Evolutionary conservation across 768 basidiomycete genomes (phyloP).

Genomic region (Suillus variegatus): DNA sequence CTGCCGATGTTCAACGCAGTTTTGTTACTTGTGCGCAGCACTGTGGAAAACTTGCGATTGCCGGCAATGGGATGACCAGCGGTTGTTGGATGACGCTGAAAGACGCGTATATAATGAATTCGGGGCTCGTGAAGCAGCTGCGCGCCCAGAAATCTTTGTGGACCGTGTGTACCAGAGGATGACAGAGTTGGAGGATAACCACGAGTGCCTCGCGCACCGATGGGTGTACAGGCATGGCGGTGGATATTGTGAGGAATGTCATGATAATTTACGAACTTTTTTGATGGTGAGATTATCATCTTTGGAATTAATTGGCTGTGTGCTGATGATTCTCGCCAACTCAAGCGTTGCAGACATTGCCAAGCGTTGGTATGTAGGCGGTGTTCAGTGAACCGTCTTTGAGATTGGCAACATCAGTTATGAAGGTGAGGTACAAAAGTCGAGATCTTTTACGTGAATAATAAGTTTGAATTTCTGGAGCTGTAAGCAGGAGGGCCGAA

Average conservation of each 20-base stretch:
- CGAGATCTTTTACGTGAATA: background rate
- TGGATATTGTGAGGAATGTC: slow-evolving; percentile 50
- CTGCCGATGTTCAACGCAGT: slow-evolving; percentile 49
- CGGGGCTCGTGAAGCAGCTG: slow-evolving; percentile 13
- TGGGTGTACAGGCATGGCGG: slow-evolving; percentile 49
- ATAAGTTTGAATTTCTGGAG: background rate
- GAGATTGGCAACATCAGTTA: background rate
- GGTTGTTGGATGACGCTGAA: slow-evolving; percentile 31
- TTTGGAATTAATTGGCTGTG: background rate
- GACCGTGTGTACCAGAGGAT: slow-evolving; percentile 25
- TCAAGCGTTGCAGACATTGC: slow-evolving; percentile 25
- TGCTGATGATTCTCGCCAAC: background rate
- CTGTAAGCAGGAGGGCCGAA: background rate
- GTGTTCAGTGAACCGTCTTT: slow-evolving; percentile 28
- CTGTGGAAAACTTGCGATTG: slow-evolving; percentile 66
- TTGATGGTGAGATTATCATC: slow-evolving; percentile 44
- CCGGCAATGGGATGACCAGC: slow-evolving; percentile 62
- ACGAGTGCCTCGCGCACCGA: slow-evolving; percentile 49
- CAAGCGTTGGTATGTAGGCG: slow-evolving; percentile 27
- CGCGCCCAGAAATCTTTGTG: slow-evolving; percentile 19
- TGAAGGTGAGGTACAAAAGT: background rate
- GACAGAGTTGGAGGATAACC: slow-evolving; percentile 46
- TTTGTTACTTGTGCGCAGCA: slow-evolving; percentile 66
- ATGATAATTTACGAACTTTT: slow-evolving; percentile 37
- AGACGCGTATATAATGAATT: slow-evolving; percentile 28